A percentile compares a stretch with the other conserved stretches of the same genome.
Conservation (phyloP, 306 rosid species). For the Sicyos baderoa region DNA sequence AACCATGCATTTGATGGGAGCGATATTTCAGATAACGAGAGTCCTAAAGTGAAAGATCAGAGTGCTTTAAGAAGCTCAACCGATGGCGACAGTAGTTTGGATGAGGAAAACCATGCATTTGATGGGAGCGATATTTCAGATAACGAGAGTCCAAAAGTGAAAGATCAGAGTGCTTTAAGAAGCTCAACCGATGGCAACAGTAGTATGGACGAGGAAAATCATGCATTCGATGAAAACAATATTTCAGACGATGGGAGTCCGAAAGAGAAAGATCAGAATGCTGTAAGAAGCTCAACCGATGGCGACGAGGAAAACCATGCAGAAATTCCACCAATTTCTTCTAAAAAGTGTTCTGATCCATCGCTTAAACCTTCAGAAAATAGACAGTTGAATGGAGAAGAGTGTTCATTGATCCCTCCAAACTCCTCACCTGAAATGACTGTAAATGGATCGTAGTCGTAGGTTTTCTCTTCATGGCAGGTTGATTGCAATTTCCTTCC, state of each 20-base stretch:
- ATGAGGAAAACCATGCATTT: conserved; percentile 36
- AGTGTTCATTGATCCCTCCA: conserved; percentile 60
- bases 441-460: conserved; percentile 80
- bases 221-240: background rate
- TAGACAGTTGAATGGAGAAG: conserved; percentile 63
- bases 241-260: too few relatives aligned
- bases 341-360: conserved; percentile 54
- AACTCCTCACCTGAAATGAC: conserved; percentile 85
- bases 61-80: conserved; percentile 34
- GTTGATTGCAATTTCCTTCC: conserved; percentile 22
- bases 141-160: conserved; percentile 34
- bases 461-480: conserved; percentile 23
- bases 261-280: too few relatives aligned
- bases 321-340: conserved; percentile 46
- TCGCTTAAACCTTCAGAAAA: conserved; percentile 44
- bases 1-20: conserved; percentile 39
- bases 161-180: conserved; percentile 33
- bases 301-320: background rate
- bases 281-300: too few relatives aligned
- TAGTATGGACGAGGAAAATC: conserved; percentile 37
- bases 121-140: conserved; percentile 39
- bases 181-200: conserved; percentile 31
- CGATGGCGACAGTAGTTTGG: conserved; percentile 26
- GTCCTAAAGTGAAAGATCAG: conserved; percentile 29
- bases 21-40: conserved; percentile 34